Conservation (phyloP, 768 basidiomycete species). For the Heimioporus sp. region DNA sequence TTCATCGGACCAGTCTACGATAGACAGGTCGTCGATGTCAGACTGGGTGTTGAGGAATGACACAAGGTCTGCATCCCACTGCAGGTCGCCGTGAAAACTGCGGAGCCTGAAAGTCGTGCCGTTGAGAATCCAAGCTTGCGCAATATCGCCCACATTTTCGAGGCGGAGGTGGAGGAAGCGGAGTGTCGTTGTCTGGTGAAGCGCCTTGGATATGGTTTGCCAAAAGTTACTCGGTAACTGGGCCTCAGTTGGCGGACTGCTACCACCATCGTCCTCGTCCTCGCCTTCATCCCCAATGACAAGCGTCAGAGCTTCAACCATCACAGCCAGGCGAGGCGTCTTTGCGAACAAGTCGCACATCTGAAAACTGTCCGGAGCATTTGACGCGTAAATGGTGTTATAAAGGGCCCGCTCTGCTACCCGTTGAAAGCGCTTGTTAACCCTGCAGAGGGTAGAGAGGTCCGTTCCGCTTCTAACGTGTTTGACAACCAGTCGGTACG, state of each 20-base stretch:
- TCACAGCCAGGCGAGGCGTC: constrained; percentile 45
- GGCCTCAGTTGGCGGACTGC: neutral
- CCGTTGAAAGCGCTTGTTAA: constrained; percentile 52
- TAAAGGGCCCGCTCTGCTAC: constrained; percentile 60
- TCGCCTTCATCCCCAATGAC: constrained; percentile 28
- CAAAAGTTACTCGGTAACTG: constrained; percentile 44
- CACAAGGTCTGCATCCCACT: constrained; percentile 58
- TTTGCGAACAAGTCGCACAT: constrained; percentile 48
- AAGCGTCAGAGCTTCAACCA: constrained; percentile 57
- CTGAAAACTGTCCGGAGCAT: constrained; percentile 36
- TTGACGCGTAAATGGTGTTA: constrained; percentile 51
- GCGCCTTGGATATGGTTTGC: constrained; percentile 46
- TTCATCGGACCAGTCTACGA: constrained; percentile 28
- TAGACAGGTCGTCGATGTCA: constrained; percentile 29
- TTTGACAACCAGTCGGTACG: constrained; percentile 55
- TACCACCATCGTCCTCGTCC: constrained; percentile 4
- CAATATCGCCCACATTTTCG: constrained; percentile 22
- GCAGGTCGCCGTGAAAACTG: constrained; percentile 62
- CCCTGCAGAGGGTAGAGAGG: constrained; percentile 55
- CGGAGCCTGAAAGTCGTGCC: constrained; percentile 52
- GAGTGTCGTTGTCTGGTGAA: constrained; percentile 45
- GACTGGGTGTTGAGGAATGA: constrained; percentile 28
- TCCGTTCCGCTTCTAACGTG: constrained; percentile 51
- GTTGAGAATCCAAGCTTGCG: constrained; percentile 38
- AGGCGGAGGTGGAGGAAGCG: constrained; percentile 52